Evolutionary conservation across 768 basidiomycete species (phyloP).

Genomic region (Rhodosporidiobolus sp.): DNA sequence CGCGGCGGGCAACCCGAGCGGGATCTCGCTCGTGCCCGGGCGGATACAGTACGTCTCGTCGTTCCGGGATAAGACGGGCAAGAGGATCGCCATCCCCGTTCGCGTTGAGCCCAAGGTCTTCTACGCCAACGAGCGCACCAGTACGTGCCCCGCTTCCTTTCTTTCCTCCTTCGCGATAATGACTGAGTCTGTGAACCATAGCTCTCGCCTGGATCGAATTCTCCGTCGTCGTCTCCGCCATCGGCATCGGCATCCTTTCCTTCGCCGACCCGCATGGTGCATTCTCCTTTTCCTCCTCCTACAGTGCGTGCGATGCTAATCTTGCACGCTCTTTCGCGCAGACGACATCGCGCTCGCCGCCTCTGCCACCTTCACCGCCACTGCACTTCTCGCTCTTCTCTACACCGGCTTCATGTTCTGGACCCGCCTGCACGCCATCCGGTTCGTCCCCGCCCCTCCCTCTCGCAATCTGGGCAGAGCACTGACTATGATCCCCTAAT

Average conservation of each 20-base stretch:
- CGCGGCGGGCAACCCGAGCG: slow-evolving; percentile 21
- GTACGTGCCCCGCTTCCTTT: slow-evolving; percentile 47
- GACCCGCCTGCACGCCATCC: slow-evolving; percentile 66
- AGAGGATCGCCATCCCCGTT: slow-evolving; percentile 88
- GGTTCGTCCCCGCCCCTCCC: slow-evolving; percentile 44
- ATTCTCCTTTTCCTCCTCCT: not conserved
- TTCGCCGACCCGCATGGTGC: slow-evolving; percentile 40
- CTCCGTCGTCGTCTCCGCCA: slow-evolving; percentile 79
- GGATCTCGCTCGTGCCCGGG: slow-evolving; percentile 47
- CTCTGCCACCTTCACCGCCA: slow-evolving; percentile 80
- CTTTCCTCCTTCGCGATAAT: not conserved
- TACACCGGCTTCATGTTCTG: slow-evolving; percentile 81
- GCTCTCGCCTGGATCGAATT: slow-evolving; percentile 83
- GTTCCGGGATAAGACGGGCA: slow-evolving; percentile 77
- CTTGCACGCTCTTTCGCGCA: slow-evolving; percentile 38
- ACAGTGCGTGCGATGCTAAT: no score
- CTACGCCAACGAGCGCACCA: slow-evolving; percentile 89
- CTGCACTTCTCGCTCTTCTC: slow-evolving; percentile 80
- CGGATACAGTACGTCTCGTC: slow-evolving; percentile 54
- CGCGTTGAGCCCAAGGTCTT: slow-evolving; percentile 97
- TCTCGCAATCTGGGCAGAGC: no score
- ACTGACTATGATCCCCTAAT: not conserved
- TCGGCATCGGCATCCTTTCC: slow-evolving; percentile 75
- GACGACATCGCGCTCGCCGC: slow-evolving; percentile 71
- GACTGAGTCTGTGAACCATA: not conserved